Percentiles rank a stretch among this genome's conserved stretches.
Conservation (phyloP, 257 asterid species). For the Anisodus tanguticus region DNA sequence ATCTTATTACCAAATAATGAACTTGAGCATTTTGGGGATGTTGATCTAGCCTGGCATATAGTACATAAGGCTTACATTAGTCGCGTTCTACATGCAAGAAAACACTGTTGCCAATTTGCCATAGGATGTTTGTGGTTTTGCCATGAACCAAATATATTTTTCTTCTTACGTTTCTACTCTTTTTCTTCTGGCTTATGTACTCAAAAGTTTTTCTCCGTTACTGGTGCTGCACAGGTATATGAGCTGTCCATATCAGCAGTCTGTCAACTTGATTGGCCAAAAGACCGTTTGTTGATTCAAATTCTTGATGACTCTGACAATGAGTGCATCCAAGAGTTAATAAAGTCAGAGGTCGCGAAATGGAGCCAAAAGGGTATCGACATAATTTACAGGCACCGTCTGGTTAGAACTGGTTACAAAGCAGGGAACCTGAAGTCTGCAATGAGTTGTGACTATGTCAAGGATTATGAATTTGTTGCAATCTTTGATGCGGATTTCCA, state of each 20-base stretch:
- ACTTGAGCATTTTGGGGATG: background rate
- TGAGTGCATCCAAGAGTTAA: conserved; percentile 51
- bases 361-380: conserved; percentile 67
- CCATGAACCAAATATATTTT: background rate
- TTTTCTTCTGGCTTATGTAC: background rate
- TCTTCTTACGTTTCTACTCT: background rate
- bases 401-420: conserved; percentile 69
- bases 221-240: conserved; percentile 50
- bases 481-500: conserved; percentile 82
- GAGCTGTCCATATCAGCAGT: conserved; percentile 73
- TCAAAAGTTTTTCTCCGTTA: background rate
- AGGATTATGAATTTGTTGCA: conserved; percentile 68
- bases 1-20: background rate
- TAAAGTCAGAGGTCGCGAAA: conserved; percentile 53
- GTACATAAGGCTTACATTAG: background rate
- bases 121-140: background rate
- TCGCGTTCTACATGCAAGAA: background rate
- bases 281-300: conserved; percentile 60
- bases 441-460: conserved; percentile 70
- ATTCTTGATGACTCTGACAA: conserved; percentile 73
- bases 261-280: conserved; percentile 75
- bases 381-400: conserved; percentile 66
- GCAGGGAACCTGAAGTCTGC: conserved; percentile 81
- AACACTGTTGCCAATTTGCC: background rate
- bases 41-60: background rate